Evolutionary conservation across 2,329 filamentous ascomycete species (phyloP).

Genomic region (Ceratocystis diversiconidia): DNA sequence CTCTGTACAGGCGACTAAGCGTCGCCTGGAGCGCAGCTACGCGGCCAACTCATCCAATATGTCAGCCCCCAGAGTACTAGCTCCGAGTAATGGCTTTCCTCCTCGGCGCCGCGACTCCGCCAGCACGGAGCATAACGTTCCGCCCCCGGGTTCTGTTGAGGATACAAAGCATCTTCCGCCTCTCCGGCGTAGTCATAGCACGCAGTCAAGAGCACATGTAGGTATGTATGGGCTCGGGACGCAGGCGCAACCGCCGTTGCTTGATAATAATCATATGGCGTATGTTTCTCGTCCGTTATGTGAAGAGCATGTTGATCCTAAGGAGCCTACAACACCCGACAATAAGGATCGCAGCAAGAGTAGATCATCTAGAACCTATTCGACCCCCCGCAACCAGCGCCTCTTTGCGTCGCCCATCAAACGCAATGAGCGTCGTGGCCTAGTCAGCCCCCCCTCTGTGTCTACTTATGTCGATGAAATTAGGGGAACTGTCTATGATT

Average conservation of each 20-base stretch:
- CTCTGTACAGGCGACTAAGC: conserved; percentile 12
- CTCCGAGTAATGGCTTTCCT: conserved; percentile 10
- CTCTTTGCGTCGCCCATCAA: conserved; percentile 13
- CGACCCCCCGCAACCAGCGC: conserved; percentile 4
- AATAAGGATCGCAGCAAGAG: not conserved
- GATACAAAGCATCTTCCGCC: conserved; percentile 9
- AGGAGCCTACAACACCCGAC: not conserved
- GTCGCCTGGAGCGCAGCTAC: conserved; percentile 8
- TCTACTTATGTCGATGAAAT: conserved; percentile 30
- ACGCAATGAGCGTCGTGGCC: not conserved
- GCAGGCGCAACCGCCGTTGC: not conserved
- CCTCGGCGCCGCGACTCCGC: conserved; percentile 13
- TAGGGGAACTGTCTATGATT: conserved; percentile 32
- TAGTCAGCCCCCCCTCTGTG: conserved; percentile 9
- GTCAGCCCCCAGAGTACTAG: not conserved
- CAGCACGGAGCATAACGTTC: conserved; percentile 3
- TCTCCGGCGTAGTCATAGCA: conserved; percentile 12
- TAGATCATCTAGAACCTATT: not conserved
- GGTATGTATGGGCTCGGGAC: not conserved
- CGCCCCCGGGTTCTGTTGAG: not conserved
- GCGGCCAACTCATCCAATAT: conserved; percentile 8
- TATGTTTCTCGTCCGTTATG: not conserved
- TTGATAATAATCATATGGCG: not conserved
- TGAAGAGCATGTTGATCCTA: not conserved
- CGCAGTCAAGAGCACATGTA: not conserved